Conservation (phyloP, 345 rosid species). For the Gossypium stocksii region DNA sequence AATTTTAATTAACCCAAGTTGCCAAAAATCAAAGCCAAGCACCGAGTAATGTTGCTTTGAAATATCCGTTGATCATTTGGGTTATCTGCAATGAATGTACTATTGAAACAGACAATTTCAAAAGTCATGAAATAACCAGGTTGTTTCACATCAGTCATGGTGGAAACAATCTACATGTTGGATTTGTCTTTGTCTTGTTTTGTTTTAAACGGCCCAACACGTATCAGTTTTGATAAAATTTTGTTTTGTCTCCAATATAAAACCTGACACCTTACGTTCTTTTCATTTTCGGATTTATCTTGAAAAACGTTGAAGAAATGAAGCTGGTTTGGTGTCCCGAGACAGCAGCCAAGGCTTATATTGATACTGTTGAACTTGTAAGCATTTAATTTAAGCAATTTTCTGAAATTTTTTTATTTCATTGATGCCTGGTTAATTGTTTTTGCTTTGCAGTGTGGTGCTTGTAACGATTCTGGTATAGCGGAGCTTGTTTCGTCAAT, state of each 20-base stretch:
- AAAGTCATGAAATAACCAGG: not conserved
- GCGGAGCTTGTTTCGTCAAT: conserved; percentile 87
- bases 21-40: not conserved
- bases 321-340: conserved; percentile 92
- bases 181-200: conserved; percentile 18
- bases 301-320: conserved; percentile 36
- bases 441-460: conserved; percentile 42
- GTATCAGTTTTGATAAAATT: conserved; percentile 8
- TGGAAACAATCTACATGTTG: conserved; percentile 26
- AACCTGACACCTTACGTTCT: conserved; percentile 16
- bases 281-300: conserved; percentile 18
- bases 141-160: not conserved
- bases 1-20: not conserved
- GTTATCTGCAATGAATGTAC: not conserved
- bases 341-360: conserved; percentile 69
- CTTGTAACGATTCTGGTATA: conserved; percentile 55
- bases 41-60: not conserved
- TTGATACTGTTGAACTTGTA: conserved; percentile 75
- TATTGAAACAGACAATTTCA: not conserved
- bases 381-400: conserved; percentile 17
- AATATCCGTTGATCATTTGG: not conserved
- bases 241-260: conserved; percentile 20
- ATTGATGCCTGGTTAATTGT: not conserved
- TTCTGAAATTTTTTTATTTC: not conserved
- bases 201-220: conserved; percentile 41